Base-by-base conservation (phyloP, 768 basidiomycete genomes). In the Tubosaeta sp. region DNA sequence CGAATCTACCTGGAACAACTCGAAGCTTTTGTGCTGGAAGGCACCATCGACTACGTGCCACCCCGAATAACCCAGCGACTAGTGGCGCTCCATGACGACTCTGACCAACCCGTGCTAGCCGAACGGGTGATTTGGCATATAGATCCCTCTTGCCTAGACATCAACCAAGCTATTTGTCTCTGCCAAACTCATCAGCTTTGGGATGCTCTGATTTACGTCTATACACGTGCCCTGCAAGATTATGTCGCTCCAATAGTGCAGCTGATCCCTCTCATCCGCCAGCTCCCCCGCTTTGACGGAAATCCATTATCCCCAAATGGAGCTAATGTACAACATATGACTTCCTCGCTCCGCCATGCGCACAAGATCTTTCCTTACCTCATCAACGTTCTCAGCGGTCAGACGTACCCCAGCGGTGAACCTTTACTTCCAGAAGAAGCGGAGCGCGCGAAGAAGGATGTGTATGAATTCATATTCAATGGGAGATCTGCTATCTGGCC, bases 61-160 rank as follows among this genome's bases (percentile, higher is more conserved):
- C 92, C 95, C 9, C 82, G 85, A 33, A 85, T 99, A 53, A 88
- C 91, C 6, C 93, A 99, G 67, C 78, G 82, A 50, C 73, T 99
- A 25, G 79, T 98, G 46, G 79, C 81, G 1, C 71, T 90, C 39
- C 90, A 97, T 60, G 88, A 86, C 43, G 81, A 83, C 31, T 77
- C 83, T 41, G 76, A 74, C 12, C 80, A 84, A 33, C 83, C 86
- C 8, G 88, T 90, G 45, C 75, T 83, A 4, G 90, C 88, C 1
- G 95, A 99, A 67, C 81, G 83, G 29, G 75, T 97, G 51, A 95
- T 99, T 50, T 97, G 94, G 93, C 91, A 95, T 65, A 91, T 97
- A 58, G 91, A 97, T 59, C 93, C 95, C 1, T 72, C 81, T 2
- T 91, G 86, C 59, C 72, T 99, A 53, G 97, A 99, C 64, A 85